phyloP scores from a whole-genome alignment of 805 yeast species.

The Kluyveromyces nonfermentans region DNA sequence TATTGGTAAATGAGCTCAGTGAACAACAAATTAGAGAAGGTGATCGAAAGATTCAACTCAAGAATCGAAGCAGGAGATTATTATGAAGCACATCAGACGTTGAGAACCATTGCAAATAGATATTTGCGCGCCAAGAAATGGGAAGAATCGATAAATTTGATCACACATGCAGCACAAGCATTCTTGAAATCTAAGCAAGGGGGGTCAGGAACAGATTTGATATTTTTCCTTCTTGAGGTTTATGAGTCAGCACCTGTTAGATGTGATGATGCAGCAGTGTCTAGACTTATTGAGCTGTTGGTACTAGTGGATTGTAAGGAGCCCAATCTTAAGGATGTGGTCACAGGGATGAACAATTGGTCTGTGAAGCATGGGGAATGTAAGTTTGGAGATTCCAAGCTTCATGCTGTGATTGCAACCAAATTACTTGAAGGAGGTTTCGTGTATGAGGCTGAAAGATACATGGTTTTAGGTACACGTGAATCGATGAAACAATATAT shows the following conservation, averaged over 20 bases:
- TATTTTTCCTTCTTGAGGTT: slow-evolving; percentile 61
- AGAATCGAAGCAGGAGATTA: slow-evolving; percentile 66
- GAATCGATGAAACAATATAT: slow-evolving; percentile 43
- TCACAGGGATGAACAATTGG: slow-evolving; percentile 62
- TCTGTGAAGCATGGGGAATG: slow-evolving; percentile 39
- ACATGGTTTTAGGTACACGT: slow-evolving; percentile 56
- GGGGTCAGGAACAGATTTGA: slow-evolving; percentile 75
- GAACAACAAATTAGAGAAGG: slow-evolving; percentile 41
- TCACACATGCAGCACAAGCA: slow-evolving; percentile 61
- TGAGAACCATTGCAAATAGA: slow-evolving; percentile 82
- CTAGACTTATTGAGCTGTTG: slow-evolving; percentile 39
- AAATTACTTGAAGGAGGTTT: slow-evolving; percentile 45
- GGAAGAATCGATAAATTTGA: slow-evolving; percentile 61
- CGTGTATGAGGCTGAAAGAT: slow-evolving; percentile 62
- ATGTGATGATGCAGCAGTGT: slow-evolving; percentile 36
- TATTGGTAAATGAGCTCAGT: slow-evolving; percentile 1
- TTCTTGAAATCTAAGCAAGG: slow-evolving; percentile 61
- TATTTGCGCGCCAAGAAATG: slow-evolving; percentile 61
- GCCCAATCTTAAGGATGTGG: slow-evolving; percentile 55
- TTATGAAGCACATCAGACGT: slow-evolving; percentile 94
- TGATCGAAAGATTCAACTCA: slow-evolving; percentile 54
- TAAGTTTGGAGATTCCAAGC: slow-evolving; percentile 62
- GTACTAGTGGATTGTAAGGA: slow-evolving; percentile 39
- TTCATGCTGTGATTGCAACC: slow-evolving; percentile 66
- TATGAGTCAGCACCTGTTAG: slow-evolving; percentile 42